These are phyloP conservation scores for Saccharomycopsis vini DNA, from an alignment of 805 yeast species.

Conservation along the genomic window DNA sequence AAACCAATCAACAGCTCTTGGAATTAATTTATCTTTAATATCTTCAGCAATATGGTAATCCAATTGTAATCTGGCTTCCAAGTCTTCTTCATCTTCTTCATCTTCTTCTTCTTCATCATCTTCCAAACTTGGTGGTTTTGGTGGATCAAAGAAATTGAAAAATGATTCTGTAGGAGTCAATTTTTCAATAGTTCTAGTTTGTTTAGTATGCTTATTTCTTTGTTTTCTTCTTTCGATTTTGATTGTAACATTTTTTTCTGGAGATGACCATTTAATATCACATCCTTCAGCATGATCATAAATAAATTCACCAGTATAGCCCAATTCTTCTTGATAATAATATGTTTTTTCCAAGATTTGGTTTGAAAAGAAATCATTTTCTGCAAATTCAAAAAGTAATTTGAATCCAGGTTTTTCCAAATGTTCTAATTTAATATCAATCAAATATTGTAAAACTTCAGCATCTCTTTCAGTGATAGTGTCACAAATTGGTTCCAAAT, in stretches of 20 bases:
- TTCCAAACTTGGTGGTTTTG: constrained; percentile 44
- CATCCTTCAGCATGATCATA: constrained; percentile 95
- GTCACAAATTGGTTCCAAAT: constrained; percentile 70
- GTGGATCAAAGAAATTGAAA: constrained; percentile 85
- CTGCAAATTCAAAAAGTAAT: constrained; percentile 70
- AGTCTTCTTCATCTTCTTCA: constrained; percentile 60
- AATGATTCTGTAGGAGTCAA: constrained; percentile 90
- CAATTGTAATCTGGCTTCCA: constrained; percentile 77
- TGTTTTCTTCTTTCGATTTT: constrained; percentile 90
- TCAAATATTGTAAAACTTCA: constrained; percentile 63
- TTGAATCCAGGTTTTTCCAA: constrained; percentile 81
- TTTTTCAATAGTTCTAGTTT: constrained; percentile 92
- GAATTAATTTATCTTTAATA: constrained; percentile 88
- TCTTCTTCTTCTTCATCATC: constrained; percentile 58
- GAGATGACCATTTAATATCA: constrained; percentile 73
- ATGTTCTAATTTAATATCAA: constrained; percentile 71
- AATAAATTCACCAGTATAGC: constrained; percentile 91
- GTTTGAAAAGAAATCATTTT: constrained; percentile 72
- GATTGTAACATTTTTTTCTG: constrained; percentile 77
- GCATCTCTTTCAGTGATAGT: constrained; percentile 84
- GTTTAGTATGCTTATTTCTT: constrained; percentile 92
- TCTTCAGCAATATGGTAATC: constrained; percentile 96
- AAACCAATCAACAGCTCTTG: constrained; percentile 97
- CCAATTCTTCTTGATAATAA: constrained; percentile 88
- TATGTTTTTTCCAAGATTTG: constrained; percentile 71